These are phyloP conservation scores for Talaromyces islandicus DNA, from an alignment of 2,329 filamentous ascomycete species.

Conservation along the genomic window DNA sequence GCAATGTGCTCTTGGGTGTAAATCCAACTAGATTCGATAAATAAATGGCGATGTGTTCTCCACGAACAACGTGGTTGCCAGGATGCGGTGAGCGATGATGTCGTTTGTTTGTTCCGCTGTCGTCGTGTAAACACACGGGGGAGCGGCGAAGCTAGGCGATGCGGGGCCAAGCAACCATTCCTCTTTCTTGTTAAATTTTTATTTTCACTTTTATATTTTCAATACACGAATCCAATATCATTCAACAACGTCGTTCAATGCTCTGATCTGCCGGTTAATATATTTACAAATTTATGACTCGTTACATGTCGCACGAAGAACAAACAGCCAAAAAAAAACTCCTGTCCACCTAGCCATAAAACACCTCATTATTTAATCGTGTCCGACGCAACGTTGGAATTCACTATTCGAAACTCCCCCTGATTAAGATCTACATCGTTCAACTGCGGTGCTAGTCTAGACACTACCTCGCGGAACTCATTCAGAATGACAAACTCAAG, in stretches of 20 bases:
- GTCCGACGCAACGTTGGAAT: not conserved
- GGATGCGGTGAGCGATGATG: not conserved
- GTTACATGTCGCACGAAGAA: not conserved
- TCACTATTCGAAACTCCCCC: not conserved
- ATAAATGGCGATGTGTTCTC: not conserved
- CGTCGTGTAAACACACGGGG: not conserved
- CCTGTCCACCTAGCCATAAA: not conserved
- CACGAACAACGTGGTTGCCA: not conserved
- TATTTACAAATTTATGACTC: not conserved
- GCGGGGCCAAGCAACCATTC: not conserved
- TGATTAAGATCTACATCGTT: not conserved
- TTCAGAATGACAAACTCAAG: constrained; percentile 12
- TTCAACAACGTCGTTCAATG: too few relatives aligned
- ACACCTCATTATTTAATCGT: not conserved
- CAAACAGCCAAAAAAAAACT: not conserved
- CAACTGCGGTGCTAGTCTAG: not conserved
- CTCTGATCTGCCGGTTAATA: not conserved
- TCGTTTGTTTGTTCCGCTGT: not conserved
- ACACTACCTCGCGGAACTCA: constrained; percentile 4
- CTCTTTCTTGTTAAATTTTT: too few relatives aligned
- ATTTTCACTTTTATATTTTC: not conserved
- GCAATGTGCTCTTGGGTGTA: not conserved
- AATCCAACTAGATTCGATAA: not conserved
- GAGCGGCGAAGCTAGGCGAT: not conserved
- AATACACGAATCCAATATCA: not conserved